phyloP scores from a whole-genome alignment of 345 rosid species.

The Sisymbrium irio region DNA sequence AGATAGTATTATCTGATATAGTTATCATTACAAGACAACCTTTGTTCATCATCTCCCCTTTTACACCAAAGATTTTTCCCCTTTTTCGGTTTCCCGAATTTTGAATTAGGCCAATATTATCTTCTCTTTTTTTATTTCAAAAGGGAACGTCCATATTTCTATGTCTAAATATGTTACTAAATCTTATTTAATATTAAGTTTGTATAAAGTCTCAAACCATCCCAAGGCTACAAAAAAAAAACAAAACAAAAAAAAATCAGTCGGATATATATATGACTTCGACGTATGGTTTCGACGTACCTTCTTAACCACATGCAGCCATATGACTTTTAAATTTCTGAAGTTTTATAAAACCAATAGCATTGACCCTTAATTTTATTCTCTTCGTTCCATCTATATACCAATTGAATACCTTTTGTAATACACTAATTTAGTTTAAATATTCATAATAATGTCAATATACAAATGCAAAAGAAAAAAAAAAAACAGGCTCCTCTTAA shows the following conservation, averaged over 20 bases:
- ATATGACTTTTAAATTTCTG: constrained; percentile 26
- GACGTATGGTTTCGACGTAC: constrained; percentile 45
- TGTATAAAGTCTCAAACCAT: constrained; percentile 10
- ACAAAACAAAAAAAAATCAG: too few species aligned
- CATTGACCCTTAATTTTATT: constrained; percentile 14
- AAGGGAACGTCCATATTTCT: neutral
- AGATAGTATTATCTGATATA: neutral
- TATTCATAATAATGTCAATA: neutral
- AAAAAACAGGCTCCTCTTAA: neutral
- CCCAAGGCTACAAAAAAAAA: neutral
- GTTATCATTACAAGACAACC: constrained; percentile 14
- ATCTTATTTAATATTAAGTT: neutral
- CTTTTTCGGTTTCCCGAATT: neutral
- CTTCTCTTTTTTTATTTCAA: neutral
- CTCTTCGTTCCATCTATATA: neutral
- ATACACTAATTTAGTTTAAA: constrained; percentile 6
- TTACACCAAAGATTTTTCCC: constrained; percentile 1
- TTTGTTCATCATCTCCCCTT: constrained; percentile 5
- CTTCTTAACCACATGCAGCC: constrained; percentile 46
- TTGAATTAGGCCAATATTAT: neutral
- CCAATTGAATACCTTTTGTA: constrained; percentile 11
- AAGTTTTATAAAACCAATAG: constrained; percentile 26
- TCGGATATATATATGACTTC: too few species aligned
- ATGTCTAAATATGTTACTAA: neutral
- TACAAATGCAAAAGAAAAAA: constrained; percentile 2